Evolutionary conservation across 1,284 basidiomycete genomes (phyloP), one percentile per base, ranked within the genome.

Genomic region (Apiotrichum sp.): DNA sequence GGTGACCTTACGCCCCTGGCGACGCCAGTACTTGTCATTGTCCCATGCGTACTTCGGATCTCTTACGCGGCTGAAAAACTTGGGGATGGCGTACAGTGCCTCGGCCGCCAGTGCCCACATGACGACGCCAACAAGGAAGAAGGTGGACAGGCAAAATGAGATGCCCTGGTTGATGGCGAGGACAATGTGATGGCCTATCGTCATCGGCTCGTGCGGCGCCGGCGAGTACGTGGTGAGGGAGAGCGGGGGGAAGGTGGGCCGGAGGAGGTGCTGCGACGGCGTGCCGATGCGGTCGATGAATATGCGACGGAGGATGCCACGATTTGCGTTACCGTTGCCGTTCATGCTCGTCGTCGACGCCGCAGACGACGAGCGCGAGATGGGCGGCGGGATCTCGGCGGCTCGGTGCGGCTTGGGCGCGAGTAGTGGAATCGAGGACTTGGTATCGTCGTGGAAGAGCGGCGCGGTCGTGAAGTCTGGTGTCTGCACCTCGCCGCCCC

Each of bases 111-210:
- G 51, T 0, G 78, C 78, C 77, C 77, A 79, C 1, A 56, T 35
- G 5, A 78, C 77, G 22, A 80, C 78, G 47, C 69, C 63, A 4
- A 66, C 62, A 29, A 84, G 74, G 64, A 83, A 82, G 53, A 77
- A 65, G 3, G 82, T 80, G 1, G 81, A 82, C 10, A 83, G 64
- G 31, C 77, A 47, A 53, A 80, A 72, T 7, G 81, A 78, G 7
- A 79, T 63, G 9, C 73, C 62, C 62, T 83, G 82, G 29, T 76
- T 69, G 53, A 78, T 65, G 51, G 78, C 70, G 1, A 83, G 66
- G 47, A 71, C 67, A 55, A 78, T 49, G 50, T 70, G 68, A 6
- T 70, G 57, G 22, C 44, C 47, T 16, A 66, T 32, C 3, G 65
- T 60, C 34, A 73, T 58, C 2, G 69, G 72, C 44, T 53, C 53